Conservation (phyloP, 345 rosid genomes). For the Bruguiera sexangula region DNA sequence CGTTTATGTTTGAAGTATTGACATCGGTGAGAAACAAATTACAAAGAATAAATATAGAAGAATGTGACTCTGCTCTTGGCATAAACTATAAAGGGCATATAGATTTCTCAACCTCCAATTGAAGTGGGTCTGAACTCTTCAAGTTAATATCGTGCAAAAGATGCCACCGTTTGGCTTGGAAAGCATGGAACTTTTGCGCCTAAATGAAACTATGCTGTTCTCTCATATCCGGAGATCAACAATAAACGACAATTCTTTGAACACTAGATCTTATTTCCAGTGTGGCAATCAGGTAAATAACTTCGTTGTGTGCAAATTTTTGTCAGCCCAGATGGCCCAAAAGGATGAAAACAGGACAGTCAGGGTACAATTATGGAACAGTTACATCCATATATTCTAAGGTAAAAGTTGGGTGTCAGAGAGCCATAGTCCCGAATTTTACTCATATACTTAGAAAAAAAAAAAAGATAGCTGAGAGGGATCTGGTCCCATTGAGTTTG, state of each 20-base stretch:
- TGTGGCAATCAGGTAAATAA: not conserved
- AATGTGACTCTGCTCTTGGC: too few relatives aligned
- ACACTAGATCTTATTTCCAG: not conserved
- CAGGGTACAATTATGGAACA: too few relatives aligned
- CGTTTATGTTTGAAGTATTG: too few relatives aligned
- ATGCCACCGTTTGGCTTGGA: slow-evolving; percentile 27
- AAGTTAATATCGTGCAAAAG: not conserved
- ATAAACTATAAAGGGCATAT: too few relatives aligned
- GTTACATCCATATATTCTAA: too few relatives aligned
- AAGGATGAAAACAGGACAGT: not conserved
- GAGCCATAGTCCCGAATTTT: too few relatives aligned
- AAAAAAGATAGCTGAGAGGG: too few relatives aligned
- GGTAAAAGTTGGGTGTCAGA: too few relatives aligned
- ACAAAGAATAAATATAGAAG: too few relatives aligned
- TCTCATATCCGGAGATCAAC: slow-evolving; percentile 28
- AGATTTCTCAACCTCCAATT: not conserved
- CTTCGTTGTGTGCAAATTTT: slow-evolving; percentile 1
- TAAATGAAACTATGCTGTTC: slow-evolving; percentile 9
- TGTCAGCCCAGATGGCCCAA: not conserved
- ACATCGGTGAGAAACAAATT: too few relatives aligned
- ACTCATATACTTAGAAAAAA: too few relatives aligned
- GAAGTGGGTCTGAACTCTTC: not conserved
- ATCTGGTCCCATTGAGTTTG: too few relatives aligned
- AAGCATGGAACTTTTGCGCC: slow-evolving; percentile 19
- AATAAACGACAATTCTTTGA: slow-evolving; percentile 27